phyloP scores from a whole-genome alignment of 2,329 filamentous ascomycete species.

The Ceratocystis albifundus region DNA sequence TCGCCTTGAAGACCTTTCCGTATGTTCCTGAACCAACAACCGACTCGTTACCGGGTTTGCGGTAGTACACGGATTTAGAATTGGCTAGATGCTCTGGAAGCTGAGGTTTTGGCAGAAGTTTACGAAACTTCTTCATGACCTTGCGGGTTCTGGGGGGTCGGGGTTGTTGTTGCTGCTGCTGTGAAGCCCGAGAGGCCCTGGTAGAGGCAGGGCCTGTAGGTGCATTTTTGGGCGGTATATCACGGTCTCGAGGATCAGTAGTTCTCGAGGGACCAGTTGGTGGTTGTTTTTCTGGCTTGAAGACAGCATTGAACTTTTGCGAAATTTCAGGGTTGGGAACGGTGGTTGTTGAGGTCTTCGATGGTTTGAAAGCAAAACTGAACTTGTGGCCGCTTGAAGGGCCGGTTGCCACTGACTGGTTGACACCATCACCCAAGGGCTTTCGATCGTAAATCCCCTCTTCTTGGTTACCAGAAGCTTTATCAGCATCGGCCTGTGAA shows the following conservation, averaged over 20 bases:
- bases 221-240: constrained; percentile 38
- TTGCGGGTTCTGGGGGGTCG: constrained; percentile 45
- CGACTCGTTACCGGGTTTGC: constrained; percentile 94
- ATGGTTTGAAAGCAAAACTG: constrained; percentile 83
- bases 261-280: constrained; percentile 27
- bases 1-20: constrained; percentile 88
- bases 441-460: neutral
- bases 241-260: constrained; percentile 29
- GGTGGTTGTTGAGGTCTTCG: constrained; percentile 43
- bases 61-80: constrained; percentile 84
- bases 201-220: constrained; percentile 45
- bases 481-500: neutral
- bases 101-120: constrained; percentile 58
- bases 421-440: neutral
- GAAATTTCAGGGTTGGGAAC: constrained; percentile 55
- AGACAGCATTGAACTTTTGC: constrained; percentile 51
- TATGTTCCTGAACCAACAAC: constrained; percentile 94
- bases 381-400: constrained; percentile 50
- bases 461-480: neutral
- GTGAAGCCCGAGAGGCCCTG: constrained; percentile 28
- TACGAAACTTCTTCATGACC: constrained; percentile 57
- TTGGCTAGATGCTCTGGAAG: constrained; percentile 59
- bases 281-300: constrained; percentile 33
- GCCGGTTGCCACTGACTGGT: constrained; percentile 34
- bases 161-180: constrained; percentile 25